Percentiles rank a stretch among this genome's conserved stretches.
phyloP scores from a whole-genome alignment of 331 rosid species.

The Dryas integrifolia region DNA sequence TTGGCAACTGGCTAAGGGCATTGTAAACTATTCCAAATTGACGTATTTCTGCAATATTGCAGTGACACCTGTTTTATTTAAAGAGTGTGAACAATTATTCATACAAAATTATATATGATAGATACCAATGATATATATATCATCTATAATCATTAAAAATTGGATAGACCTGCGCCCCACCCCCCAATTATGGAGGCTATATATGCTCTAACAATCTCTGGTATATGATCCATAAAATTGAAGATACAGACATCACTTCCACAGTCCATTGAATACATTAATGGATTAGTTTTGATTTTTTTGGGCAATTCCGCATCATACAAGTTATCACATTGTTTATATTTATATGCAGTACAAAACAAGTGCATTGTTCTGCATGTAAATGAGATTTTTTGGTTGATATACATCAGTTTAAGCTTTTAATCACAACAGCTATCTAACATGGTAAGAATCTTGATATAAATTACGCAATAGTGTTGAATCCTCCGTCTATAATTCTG shows the following conservation, averaged over 20 bases:
- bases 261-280: background rate
- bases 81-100: conserved; percentile 8
- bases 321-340: background rate
- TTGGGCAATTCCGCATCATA: background rate
- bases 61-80: conserved; percentile 17
- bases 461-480: too few species aligned
- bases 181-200: conserved; percentile 18
- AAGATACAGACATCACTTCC: conserved; percentile 4
- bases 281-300: background rate
- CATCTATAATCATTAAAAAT: background rate
- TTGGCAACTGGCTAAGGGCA: conserved; percentile 10
- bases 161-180: background rate
- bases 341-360: background rate
- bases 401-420: too few species aligned
- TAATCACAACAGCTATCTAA: too few species aligned
- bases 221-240: background rate
- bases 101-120: background rate
- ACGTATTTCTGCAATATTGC: background rate
- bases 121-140: background rate
- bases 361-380: conserved; percentile 13
- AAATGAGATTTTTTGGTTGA: background rate
- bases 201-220: conserved; percentile 3
- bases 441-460: too few species aligned
- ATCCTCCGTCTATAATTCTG: too few species aligned
- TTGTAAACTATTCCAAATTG: background rate